These are phyloP conservation scores for Sugiyamaella castrensis DNA, from an alignment of 1,139 yeast genomes.

Conservation along the genomic window DNA sequence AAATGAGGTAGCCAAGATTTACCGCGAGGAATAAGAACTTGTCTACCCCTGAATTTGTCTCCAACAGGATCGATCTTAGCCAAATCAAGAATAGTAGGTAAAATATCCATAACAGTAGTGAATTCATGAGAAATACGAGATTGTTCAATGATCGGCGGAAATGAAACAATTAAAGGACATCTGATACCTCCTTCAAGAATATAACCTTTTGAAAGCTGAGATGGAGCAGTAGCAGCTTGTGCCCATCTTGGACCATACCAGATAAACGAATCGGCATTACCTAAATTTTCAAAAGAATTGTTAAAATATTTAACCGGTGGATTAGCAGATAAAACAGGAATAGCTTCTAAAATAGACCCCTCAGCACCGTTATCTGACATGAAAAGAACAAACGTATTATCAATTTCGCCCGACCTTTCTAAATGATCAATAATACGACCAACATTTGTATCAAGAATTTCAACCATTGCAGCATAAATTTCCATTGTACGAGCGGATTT, in stretches of 20 bases:
- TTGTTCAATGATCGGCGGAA: slow-evolving; percentile 18
- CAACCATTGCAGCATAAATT: slow-evolving; percentile 60
- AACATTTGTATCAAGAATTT: slow-evolving; percentile 47
- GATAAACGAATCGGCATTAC: slow-evolving; percentile 48
- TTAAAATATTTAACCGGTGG: slow-evolving; percentile 41
- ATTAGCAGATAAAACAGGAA: slow-evolving; percentile 41
- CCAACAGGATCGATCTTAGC: slow-evolving; percentile 40
- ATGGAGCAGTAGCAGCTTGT: slow-evolving; percentile 61
- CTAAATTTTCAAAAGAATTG: slow-evolving; percentile 48
- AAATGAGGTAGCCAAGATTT: slow-evolving; percentile 40
- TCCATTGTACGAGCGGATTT: slow-evolving; percentile 50
- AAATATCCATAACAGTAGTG: slow-evolving; percentile 55
- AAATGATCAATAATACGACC: slow-evolving; percentile 47
- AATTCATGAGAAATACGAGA: slow-evolving; percentile 42
- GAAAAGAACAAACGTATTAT: slow-evolving; percentile 52
- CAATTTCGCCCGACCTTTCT: slow-evolving; percentile 44
- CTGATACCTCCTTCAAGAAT: slow-evolving; percentile 56
- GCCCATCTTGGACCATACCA: slow-evolving; percentile 62
- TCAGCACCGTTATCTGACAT: slow-evolving; percentile 64
- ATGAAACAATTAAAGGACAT: slow-evolving; percentile 45
- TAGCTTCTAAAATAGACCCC: slow-evolving; percentile 55
- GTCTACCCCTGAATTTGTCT: slow-evolving; percentile 38
- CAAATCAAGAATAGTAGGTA: slow-evolving; percentile 52
- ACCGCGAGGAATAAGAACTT: slow-evolving; percentile 44
- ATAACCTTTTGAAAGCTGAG: slow-evolving; percentile 51